phyloP scores from a whole-genome alignment of 2,329 filamentous ascomycete species.

The Aureobasidium sp. region DNA sequence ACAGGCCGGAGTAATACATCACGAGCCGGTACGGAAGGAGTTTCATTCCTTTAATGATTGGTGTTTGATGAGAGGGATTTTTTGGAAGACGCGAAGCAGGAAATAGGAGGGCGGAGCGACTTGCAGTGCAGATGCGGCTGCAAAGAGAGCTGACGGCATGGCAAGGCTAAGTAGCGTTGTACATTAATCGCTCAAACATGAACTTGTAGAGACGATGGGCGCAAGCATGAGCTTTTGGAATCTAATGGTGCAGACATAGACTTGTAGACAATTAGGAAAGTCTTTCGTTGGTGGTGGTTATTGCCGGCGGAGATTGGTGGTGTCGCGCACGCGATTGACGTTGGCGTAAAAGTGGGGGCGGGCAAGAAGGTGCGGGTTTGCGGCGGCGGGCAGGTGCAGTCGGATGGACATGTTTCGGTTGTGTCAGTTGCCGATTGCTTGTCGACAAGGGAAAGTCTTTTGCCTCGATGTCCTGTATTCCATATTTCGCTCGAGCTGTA shows the following conservation, averaged over 20 bases:
- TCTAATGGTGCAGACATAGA: neutral
- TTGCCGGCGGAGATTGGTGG: neutral
- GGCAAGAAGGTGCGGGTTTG: neutral
- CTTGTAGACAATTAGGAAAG: neutral
- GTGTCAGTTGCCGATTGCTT: neutral
- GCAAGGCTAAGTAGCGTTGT: neutral
- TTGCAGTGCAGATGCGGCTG: neutral
- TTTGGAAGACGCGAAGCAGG: neutral
- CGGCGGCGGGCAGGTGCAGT: neutral
- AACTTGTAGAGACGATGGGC: neutral
- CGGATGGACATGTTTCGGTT: neutral
- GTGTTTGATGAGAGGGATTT: neutral
- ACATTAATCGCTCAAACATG: neutral
- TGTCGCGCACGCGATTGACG: neutral
- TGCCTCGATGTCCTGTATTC: neutral
- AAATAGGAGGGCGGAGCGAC: neutral
- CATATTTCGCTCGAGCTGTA: neutral
- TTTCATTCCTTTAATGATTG: neutral
- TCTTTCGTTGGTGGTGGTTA: neutral
- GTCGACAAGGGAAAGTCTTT: neutral
- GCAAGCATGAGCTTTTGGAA: neutral
- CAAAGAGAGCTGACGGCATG: neutral
- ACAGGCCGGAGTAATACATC: neutral
- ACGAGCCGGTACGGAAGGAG: neutral
- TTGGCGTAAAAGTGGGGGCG: neutral